Evolutionary conservation across 805 yeast genomes (phyloP).

Genomic region (Ogataea ramenticola): DNA sequence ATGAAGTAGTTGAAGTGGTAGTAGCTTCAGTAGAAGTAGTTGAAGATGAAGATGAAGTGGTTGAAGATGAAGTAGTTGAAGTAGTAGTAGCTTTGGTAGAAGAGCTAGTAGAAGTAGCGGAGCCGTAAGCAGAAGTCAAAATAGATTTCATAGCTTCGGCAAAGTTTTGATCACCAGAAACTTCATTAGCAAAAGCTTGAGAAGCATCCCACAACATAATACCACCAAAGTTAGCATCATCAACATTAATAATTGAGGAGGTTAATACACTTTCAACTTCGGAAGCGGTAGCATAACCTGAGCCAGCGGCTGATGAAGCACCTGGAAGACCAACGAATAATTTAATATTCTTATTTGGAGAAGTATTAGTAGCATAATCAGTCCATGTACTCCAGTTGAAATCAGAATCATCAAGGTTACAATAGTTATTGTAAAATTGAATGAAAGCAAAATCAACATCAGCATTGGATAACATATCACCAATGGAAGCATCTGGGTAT

Average conservation of each 20-base stretch:
- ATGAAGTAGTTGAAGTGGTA: constrained; percentile 9
- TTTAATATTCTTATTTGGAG: constrained; percentile 66
- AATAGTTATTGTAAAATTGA: constrained; percentile 86
- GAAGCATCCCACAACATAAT: constrained; percentile 85
- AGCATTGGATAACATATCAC: constrained; percentile 38
- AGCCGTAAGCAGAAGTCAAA: constrained; percentile 10
- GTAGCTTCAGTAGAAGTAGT: constrained; percentile 11
- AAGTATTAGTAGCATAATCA: constrained; percentile 44
- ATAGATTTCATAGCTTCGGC: constrained; percentile 21
- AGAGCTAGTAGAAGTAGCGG: constrained; percentile 5
- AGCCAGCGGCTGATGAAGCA: constrained; percentile 40
- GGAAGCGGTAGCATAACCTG: constrained; percentile 48
- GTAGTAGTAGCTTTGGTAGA: constrained; percentile 5
- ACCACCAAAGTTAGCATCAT: constrained; percentile 49
- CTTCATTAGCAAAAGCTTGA: constrained; percentile 42
- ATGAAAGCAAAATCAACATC: constrained; percentile 75
- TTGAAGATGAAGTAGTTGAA: constrained; percentile 5
- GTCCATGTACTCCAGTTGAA: constrained; percentile 74
- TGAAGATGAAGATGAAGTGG: constrained; percentile 6
- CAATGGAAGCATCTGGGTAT: constrained; percentile 63
- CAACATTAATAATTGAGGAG: constrained; percentile 8
- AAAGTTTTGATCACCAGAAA: constrained; percentile 32
- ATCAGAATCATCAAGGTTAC: constrained; percentile 38
- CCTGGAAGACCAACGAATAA: constrained; percentile 72
- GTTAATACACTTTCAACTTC: constrained; percentile 25